Evolutionary conservation across 2,329 filamentous ascomycete genomes (phyloP).

Genomic region (Cercospora janseana): DNA sequence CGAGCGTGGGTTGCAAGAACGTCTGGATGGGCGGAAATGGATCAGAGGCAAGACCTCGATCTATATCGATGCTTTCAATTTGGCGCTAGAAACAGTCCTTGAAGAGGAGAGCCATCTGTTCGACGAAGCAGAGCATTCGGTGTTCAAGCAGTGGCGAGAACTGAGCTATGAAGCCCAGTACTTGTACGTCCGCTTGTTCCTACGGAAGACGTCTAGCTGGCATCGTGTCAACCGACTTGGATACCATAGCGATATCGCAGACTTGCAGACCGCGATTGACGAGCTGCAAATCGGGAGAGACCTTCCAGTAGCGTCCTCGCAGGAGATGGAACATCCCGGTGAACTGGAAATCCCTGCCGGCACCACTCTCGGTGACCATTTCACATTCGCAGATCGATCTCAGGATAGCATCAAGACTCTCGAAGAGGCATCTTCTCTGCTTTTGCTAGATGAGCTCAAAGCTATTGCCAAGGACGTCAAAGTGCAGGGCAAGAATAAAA

Average conservation of each 20-base stretch:
- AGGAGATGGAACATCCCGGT: slow-evolving; percentile 45
- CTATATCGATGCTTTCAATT: slow-evolving; percentile 95
- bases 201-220: slow-evolving; percentile 89
- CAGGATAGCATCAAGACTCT: slow-evolving; percentile 70
- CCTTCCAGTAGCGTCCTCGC: slow-evolving; percentile 52
- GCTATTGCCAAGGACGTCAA: slow-evolving; percentile 79
- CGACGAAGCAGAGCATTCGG: slow-evolving; percentile 68
- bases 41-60: slow-evolving; percentile 78
- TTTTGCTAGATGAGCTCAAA: slow-evolving; percentile 88
- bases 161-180: slow-evolving; percentile 86
- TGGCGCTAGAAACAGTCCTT: slow-evolving; percentile 84
- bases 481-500: slow-evolving; percentile 82
- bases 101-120: slow-evolving; percentile 88
- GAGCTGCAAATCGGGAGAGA: slow-evolving; percentile 59
- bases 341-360: slow-evolving; percentile 51
- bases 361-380: slow-evolving; percentile 54
- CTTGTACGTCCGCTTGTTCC: slow-evolving; percentile 88
- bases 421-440: slow-evolving; percentile 76
- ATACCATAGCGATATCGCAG: slow-evolving; percentile 79
- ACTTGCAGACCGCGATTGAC: slow-evolving; percentile 65
- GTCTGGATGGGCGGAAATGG: slow-evolving; percentile 63
- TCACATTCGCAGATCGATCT: slow-evolving; percentile 78
- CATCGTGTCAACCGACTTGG: slow-evolving; percentile 74
- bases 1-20: slow-evolving; percentile 44
- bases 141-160: slow-evolving; percentile 73